Conservation (phyloP, 78 protist genomes). For the Dictyostelium firmibasis region DNA sequence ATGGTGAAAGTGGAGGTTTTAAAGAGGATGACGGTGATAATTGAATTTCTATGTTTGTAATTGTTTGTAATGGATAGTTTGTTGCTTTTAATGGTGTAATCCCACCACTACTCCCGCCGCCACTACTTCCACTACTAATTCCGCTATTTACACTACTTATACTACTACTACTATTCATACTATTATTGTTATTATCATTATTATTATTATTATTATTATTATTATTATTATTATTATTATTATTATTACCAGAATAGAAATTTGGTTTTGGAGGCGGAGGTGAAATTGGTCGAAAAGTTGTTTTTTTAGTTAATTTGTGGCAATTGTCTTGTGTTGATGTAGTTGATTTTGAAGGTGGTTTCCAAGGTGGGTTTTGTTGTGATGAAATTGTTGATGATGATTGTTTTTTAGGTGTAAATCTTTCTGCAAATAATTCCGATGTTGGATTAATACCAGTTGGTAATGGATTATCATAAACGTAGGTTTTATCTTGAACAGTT, state of each 20-base stretch:
- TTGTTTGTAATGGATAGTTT: neutral
- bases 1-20: neutral
- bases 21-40: neutral
- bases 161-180: neutral
- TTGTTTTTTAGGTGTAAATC: neutral
- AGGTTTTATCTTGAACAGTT: neutral
- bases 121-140: neutral
- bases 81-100: neutral
- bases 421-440: neutral
- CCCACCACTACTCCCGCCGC: neutral
- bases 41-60: neutral
- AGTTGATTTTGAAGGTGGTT: neutral
- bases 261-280: constrained; percentile 64
- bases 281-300: constrained; percentile 10
- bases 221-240: no score
- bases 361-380: neutral
- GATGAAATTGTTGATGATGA: neutral
- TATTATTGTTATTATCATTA: no score
- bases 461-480: neutral
- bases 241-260: neutral
- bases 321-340: neutral
- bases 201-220: no score
- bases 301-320: constrained; percentile 15
- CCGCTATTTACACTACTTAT: neutral
- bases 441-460: constrained; percentile 16